Evolutionary conservation across 495 filamentous ascomycete genomes (phyloP), one percentile per base, ranked within the genome.

Genomic region (Tuber aestivum): DNA sequence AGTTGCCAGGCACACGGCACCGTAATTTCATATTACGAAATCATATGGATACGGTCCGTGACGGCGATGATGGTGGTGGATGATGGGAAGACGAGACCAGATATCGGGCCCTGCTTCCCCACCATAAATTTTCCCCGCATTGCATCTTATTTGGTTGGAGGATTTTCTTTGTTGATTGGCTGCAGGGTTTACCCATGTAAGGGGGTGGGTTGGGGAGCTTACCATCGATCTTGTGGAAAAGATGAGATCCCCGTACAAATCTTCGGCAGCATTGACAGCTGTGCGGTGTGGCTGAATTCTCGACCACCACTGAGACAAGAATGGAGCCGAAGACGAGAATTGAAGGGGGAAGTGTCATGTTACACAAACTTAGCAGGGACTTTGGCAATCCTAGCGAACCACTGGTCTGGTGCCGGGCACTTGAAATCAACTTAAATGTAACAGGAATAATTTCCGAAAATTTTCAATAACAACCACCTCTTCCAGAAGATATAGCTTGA

Each of bases 191-290:
- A 23, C 21, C 48, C 48, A n/a, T 4, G 48, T 20, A 56, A 7
- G 48, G 48, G 10, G 21, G 27, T 65, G 32, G 16, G 32, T 32
- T 65, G 56, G 56, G 56, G 14, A 61, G 50, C 50, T 14, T 61
- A 61, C 23, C 75, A 78, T 78, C 77, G 77, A 78, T 78, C 77
- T 68, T 73, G 73, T 70, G 32, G 69, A 78, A 16, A 78, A 77
- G 77, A 78, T 78, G 77, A 78, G 77, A 78, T 78, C 77, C 74
- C 76, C 71, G 77, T 48, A 77, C 44, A 69, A 74, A 78, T 78
- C 76, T 76, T 38, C 74, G 42, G 48, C 68, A 77, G 69, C 41
- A 70, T 48, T 72, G 70, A 72, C 77, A 78, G 77, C 61, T 71
- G 18, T 50, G 74, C 45, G 56, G n/a, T 32, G 56, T 65, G 56